A percentile compares a stretch with the other conserved stretches of the same genome.
Conservation (phyloP, 1,139 yeast genomes). For the Arxiozyma slooffiae region DNA sequence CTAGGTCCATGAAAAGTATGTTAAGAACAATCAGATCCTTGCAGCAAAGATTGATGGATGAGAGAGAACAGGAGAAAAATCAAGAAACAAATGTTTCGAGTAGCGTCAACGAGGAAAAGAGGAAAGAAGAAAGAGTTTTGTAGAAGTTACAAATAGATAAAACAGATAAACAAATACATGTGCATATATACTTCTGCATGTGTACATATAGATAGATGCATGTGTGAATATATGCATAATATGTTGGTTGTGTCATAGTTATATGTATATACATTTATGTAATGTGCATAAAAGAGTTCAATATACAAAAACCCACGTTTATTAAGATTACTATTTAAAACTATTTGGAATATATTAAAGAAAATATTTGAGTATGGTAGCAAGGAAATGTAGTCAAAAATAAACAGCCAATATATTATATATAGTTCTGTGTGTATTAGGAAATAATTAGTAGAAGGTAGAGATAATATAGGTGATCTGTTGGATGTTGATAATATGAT, state of each 20-base stretch:
- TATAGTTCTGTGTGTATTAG: not conserved
- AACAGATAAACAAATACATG: not conserved
- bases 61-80: not conserved
- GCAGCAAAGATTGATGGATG: not conserved
- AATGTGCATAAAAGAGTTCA: not conserved
- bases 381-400: not conserved
- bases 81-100: not conserved
- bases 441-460: not conserved
- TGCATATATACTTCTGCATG: not conserved
- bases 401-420: not conserved
- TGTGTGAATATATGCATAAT: no score
- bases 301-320: no score
- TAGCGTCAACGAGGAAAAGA: not conserved
- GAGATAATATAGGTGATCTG: not conserved
- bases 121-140: not conserved
- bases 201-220: not conserved
- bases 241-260: not conserved
- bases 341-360: not conserved
- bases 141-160: not conserved
- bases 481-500: not conserved
- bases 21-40: constrained; percentile 10
- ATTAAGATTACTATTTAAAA: no score
- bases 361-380: no score
- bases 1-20: constrained; percentile 24
- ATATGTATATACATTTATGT: no score